Conservation (phyloP, 805 yeast genomes). For the Ogataea nitratoaversa region DNA sequence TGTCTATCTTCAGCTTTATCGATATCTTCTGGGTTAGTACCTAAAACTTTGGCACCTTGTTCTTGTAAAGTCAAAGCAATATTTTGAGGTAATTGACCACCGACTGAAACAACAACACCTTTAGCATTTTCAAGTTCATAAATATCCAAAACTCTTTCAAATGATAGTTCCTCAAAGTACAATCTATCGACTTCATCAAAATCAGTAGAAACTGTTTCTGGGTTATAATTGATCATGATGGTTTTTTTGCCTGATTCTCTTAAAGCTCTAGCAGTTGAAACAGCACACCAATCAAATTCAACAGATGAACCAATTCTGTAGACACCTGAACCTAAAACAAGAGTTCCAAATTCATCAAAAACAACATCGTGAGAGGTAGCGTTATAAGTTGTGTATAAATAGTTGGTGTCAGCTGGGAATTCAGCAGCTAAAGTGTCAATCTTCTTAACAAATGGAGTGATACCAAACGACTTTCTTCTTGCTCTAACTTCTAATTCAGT, state of each 20-base stretch:
- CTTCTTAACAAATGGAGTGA: conserved; percentile 90
- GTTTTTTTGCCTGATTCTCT: conserved; percentile 85
- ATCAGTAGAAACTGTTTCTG: conserved; percentile 98
- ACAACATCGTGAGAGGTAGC: conserved; percentile 82
- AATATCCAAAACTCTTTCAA: conserved; percentile 92
- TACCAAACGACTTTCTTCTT: conserved; percentile 79
- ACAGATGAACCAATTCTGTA: conserved; percentile 98
- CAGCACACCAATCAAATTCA: conserved; percentile 99
- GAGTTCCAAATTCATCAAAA: conserved; percentile 90
- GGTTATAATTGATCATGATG: conserved; percentile 95
- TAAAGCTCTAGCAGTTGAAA: conserved; percentile 89
- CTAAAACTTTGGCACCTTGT: conserved; percentile 91
- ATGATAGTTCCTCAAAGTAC: conserved; percentile 90
- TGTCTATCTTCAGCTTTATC: conserved; percentile 97
- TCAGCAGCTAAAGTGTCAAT: conserved; percentile 99
- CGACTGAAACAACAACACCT: conserved; percentile 96
- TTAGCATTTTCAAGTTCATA: conserved; percentile 85
- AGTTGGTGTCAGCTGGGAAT: conserved; percentile 95
- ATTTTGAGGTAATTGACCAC: conserved; percentile 98
- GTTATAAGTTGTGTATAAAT: conserved; percentile 90
- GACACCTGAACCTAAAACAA: conserved; percentile 98
- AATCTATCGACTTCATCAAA: conserved; percentile 97
- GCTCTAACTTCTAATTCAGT: conserved; percentile 92
- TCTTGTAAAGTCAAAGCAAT: conserved; percentile 90
- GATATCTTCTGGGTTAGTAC: conserved; percentile 97